Percentiles rank a stretch among this genome's conserved stretches.
Evolutionary conservation across 345 rosid genomes (phyloP).

Genomic region (Rhodomyrtus tomentosa): DNA sequence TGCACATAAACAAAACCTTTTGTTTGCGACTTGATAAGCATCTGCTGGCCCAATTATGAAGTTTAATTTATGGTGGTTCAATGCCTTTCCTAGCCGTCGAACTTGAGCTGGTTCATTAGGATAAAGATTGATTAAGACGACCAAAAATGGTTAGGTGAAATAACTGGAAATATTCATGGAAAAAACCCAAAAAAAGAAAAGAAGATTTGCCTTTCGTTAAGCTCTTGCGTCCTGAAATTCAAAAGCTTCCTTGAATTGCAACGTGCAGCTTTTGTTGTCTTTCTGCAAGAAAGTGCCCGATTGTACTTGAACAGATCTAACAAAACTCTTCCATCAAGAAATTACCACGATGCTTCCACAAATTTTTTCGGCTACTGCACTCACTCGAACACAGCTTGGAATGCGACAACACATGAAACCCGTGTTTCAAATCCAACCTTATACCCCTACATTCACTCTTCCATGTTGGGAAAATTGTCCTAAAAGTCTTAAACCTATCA

Average conservation of each 20-base stretch:
- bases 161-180: background rate
- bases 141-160: background rate
- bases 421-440: background rate
- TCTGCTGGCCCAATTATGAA: background rate
- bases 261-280: background rate
- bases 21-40: background rate
- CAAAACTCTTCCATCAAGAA: background rate
- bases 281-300: background rate
- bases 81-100: background rate
- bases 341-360: background rate
- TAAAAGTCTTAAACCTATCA: too few species aligned
- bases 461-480: background rate
- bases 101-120: background rate
- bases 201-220: background rate
- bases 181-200: background rate
- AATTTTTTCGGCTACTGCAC: background rate
- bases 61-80: background rate
- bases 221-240: background rate
- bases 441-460: background rate
- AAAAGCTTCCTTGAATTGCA: background rate
- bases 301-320: background rate
- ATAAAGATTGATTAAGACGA: background rate
- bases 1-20: background rate
- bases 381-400: background rate
- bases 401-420: background rate